These are phyloP conservation scores for Penicillium italicum DNA, from an alignment of 2,329 filamentous ascomycete genomes.

Conservation along the genomic window DNA sequence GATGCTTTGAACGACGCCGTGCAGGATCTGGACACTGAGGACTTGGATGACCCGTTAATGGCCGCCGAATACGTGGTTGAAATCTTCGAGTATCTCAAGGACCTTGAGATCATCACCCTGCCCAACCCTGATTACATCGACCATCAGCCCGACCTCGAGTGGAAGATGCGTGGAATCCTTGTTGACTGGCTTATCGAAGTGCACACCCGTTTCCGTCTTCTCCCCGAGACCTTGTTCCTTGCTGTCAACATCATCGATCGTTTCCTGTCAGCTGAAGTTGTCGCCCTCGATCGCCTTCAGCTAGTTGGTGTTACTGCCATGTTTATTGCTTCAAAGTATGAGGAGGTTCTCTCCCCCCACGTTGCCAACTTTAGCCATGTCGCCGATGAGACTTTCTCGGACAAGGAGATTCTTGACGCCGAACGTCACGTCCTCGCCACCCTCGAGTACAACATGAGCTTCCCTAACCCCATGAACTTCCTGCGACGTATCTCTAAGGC, in stretches of 20 bases:
- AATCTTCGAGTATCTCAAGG: constrained; percentile 92
- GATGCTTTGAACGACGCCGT: constrained; percentile 36
- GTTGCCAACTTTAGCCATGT: constrained; percentile 97
- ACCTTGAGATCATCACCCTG: constrained; percentile 74
- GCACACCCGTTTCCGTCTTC: constrained; percentile 90
- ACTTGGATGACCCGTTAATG: constrained; percentile 92
- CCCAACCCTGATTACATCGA: constrained; percentile 95
- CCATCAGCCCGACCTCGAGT: constrained; percentile 90
- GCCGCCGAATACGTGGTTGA: constrained; percentile 95
- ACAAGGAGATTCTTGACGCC: constrained; percentile 93
- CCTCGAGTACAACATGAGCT: constrained; percentile 94
- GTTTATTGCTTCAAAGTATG: constrained; percentile 99
- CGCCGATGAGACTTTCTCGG: constrained; percentile 92
- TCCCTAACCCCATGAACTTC: constrained; percentile 99
- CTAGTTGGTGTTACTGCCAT: constrained; percentile 96
- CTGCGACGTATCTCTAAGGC: constrained; percentile 97
- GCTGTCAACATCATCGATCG: constrained; percentile 98
- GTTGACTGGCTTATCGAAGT: constrained; percentile 99
- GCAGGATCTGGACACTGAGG: constrained; percentile 73
- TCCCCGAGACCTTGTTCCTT: constrained; percentile 94
- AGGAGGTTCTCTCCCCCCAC: constrained; percentile 94
- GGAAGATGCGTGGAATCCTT: constrained; percentile 97
- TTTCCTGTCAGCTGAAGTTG: constrained; percentile 91
- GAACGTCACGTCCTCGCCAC: constrained; percentile 90
- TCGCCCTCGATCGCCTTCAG: constrained; percentile 92